phyloP scores from a whole-genome alignment of 495 filamentous ascomycete species.

The Cercophora sp. region DNA sequence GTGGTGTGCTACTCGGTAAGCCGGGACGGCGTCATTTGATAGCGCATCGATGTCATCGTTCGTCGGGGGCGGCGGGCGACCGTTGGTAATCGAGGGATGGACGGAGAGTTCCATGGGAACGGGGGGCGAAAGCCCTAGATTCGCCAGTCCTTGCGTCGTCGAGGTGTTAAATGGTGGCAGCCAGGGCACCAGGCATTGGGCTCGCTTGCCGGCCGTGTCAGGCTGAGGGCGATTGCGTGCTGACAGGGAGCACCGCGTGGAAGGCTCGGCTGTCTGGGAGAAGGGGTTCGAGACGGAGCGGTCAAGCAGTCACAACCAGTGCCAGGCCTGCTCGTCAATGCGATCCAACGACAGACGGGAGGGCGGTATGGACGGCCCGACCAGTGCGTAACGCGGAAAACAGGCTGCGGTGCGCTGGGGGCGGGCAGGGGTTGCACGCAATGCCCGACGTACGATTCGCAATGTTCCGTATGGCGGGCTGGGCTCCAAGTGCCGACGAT shows the following conservation, averaged over 20 bases:
- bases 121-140: slow-evolving; percentile 16
- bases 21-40: slow-evolving; percentile 22
- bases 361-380: not conserved
- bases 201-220: slow-evolving; percentile 24
- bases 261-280: slow-evolving; percentile 5
- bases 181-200: slow-evolving; percentile 28
- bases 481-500: slow-evolving; percentile 3
- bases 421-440: slow-evolving; percentile 23
- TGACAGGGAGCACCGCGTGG: slow-evolving; percentile 19
- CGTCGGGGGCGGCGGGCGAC: slow-evolving; percentile 15
- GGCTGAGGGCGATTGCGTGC: slow-evolving; percentile 33
- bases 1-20: slow-evolving; percentile 16
- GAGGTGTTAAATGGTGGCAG: slow-evolving; percentile 23
- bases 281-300: slow-evolving; percentile 17
- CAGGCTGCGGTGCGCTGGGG: not conserved
- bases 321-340: not conserved
- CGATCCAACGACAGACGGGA: not conserved
- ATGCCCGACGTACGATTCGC: slow-evolving; percentile 23
- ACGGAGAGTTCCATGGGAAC: slow-evolving; percentile 21
- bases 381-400: not conserved
- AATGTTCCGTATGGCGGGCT: slow-evolving; percentile 13
- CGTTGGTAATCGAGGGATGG: slow-evolving; percentile 18
- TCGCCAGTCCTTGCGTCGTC: slow-evolving; percentile 26
- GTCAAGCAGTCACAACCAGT: slow-evolving; percentile 11
- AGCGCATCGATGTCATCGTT: slow-evolving; percentile 26